Evolutionary conservation across 495 filamentous ascomycete genomes (phyloP), one percentile per base, ranked within the genome.

Genomic region (Hypoxylon fragiforme): DNA sequence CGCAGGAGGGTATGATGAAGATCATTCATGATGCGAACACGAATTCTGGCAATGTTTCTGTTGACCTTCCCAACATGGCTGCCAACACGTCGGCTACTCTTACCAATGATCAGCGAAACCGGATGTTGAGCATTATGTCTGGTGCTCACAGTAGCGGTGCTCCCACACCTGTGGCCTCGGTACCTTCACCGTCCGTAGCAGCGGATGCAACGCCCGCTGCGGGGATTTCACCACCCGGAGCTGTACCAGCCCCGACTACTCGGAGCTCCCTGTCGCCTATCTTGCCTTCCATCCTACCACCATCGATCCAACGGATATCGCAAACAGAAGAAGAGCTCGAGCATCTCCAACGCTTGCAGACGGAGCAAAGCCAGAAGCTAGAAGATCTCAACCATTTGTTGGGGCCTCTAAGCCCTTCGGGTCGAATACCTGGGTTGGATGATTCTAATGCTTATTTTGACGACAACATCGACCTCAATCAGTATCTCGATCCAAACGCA

Each of bases 11-110:
- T 53, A 95, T 96, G 74, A 88, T 96, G 83, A 90, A 86, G 56
- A 81, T 92, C 44, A 92, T 95, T 62, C 85, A 91, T 41, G 86
- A 86, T 57, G 81, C 86, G 46, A 92, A 91, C 66, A 85, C 87
- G 30, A 82, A 75, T 38, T 80, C 71, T 70, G 55, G 76, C 8
- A 74, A 69, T 52, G 76, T 77, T 31, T 67, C 70, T 3, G 75
- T 85, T 57, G 86, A 95, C 60, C 87, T 95, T 46, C 82, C 88
- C 4, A 81, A 89, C 44, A 82, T 91, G 16, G 82, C 94, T n/a
- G 86, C 63, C 74, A 92, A 76, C 81, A 82, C 54, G 67, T 79
- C 57, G 69, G 77, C 81, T 2, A 86, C 86, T 19, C 80, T 95
- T 19, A 92, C 85, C 15, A 77, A 82, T 36, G 85, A 90, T 45